A percentile compares a stretch with the other conserved stretches of the same genome.
Evolutionary conservation across 192 early-diverging fungal species (phyloP).

Genomic region (Coemansia sp.): DNA sequence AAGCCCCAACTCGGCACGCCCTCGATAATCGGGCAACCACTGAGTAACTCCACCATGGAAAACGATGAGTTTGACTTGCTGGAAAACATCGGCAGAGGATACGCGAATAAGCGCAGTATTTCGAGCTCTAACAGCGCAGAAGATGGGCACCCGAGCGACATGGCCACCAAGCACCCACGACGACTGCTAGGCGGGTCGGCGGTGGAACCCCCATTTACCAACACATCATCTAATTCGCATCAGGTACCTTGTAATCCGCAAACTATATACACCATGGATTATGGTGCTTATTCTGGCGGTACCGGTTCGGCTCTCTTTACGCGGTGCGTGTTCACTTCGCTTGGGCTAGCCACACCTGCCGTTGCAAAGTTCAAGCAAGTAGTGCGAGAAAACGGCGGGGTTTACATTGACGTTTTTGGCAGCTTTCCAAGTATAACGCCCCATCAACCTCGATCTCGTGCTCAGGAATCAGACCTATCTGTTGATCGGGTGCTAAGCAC

Average conservation of each 20-base stretch:
- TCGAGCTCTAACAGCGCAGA: background rate
- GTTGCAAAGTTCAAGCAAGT: slow-evolving; percentile 15
- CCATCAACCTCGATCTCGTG: background rate
- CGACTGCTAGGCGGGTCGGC: background rate
- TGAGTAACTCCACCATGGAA: slow-evolving; percentile 7
- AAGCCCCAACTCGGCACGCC: background rate
- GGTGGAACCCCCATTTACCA: background rate
- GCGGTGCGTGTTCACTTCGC: slow-evolving; percentile 33
- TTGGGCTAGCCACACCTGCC: slow-evolving; percentile 15
- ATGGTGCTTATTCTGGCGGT: background rate
- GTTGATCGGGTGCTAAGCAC: background rate
- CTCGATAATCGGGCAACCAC: slow-evolving; percentile 6
- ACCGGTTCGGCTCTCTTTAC: slow-evolving; percentile 13
- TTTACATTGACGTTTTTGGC: slow-evolving; percentile 15
- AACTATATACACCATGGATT: background rate
- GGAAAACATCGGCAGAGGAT: background rate
- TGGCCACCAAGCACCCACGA: background rate
- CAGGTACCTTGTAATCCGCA: background rate
- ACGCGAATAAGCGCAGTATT: background rate
- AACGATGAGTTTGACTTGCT: slow-evolving; percentile 7
- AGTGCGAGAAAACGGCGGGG: slow-evolving; percentile 25
- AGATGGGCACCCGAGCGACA: background rate
- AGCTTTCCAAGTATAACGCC: background rate
- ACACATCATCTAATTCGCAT: background rate
- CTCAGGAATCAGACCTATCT: background rate